Evolutionary conservation across 1,284 basidiomycete species (phyloP), one percentile per base, ranked within the genome.

Genomic region (Tylopilus sp.): DNA sequence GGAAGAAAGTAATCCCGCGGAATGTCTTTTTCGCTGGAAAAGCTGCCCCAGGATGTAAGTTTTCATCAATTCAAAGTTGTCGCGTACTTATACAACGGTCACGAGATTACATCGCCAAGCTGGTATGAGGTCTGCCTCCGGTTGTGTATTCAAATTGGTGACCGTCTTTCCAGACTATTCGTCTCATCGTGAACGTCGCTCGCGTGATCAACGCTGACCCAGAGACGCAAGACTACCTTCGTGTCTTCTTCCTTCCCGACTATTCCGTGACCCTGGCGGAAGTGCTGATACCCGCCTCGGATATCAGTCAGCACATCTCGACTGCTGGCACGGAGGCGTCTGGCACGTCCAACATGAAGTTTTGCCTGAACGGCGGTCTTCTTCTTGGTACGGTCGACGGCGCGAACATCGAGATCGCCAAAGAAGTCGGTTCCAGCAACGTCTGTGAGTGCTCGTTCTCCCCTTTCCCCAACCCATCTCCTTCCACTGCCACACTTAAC

Each of bases 341-440:
- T 2, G 86, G 86, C 28, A 90, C 88, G 18, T 89, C 88, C 31
- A 95, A 96, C 76, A 96, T 96, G 92, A 96, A 97, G 74, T 89
- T 89, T 73, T 86, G 85, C 61, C 64, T 92, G 41, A 94, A 93
- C 60, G 92, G 93, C 41, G 92, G 91, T n/a, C 71, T 96, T 40
- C 74, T 95, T 6, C 69, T 88, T 41, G 86, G 85, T 25, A 89
- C 86, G 28, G 86, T 89, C 70, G 90, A 97, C 68, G 94, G 94
- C 52, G 94, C 93, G 19, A 95, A 94, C 65, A 92, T 96, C 53
- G 93, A 96, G 72, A 96, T 97, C 57, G 92, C 90, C 2, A 91
- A 96, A 64, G 92, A 95, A 67, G 86, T 85, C 29, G 84, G 86
- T 28, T 81, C 84, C 56, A 76, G 78, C 55, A 84, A 86, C 64